A percentile compares a stretch with the other conserved stretches of the same genome.
Conservation (phyloP, 1,284 basidiomycete species). For the Puccinia horiana region DNA sequence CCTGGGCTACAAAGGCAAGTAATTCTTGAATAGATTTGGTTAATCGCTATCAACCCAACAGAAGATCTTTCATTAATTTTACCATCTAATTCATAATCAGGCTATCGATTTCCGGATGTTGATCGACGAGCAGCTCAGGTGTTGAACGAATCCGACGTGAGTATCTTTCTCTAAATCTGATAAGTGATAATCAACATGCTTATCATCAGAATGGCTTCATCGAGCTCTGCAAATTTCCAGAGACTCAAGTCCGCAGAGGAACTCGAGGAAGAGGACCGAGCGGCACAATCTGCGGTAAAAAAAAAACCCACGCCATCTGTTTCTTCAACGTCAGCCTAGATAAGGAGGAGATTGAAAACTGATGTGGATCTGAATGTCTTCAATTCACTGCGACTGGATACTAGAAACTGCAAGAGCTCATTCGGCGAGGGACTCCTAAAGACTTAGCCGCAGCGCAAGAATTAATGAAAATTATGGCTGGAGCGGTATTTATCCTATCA, state of each 20-base stretch:
- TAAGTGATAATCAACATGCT: neutral
- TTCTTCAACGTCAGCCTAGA: neutral
- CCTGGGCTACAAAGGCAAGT: constrained; percentile 81
- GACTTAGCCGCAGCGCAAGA: constrained; percentile 96
- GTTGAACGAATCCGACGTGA: constrained; percentile 63
- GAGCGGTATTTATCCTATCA: constrained; percentile 65
- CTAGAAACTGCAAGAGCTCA: constrained; percentile 92
- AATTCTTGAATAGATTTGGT: neutral
- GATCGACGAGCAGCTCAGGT: constrained; percentile 62
- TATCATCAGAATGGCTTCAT: neutral
- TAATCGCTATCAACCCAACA: neutral
- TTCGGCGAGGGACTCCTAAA: constrained; percentile 89
- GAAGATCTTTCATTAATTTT: neutral
- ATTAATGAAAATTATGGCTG: constrained; percentile 92
- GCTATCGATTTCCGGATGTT: constrained; percentile 82
- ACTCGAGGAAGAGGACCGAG: constrained; percentile 91
- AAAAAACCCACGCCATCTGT: neutral
- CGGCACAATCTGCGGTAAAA: constrained; percentile 79
- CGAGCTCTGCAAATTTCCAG: constrained; percentile 59
- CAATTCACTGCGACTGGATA: neutral
- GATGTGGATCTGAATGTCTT: neutral
- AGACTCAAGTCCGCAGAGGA: constrained; percentile 92
- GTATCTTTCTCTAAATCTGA: constrained; percentile 54
- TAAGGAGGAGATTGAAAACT: neutral
- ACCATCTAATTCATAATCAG: constrained; percentile 54